Conservation (phyloP, 306 rosid species). For the Rosa rugosa region DNA sequence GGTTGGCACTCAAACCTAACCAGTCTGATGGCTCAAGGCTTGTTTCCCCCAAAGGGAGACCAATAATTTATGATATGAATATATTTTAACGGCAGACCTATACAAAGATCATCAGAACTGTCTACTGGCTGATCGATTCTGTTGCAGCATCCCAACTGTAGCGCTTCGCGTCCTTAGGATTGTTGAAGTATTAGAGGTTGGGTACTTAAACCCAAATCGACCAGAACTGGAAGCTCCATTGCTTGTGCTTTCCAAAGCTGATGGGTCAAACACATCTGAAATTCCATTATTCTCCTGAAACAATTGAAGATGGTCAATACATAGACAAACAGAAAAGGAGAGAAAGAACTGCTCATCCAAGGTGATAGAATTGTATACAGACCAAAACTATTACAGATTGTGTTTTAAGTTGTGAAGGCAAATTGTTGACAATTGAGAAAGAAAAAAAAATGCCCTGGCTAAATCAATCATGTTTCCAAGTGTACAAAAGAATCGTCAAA, state of each 20-base stretch:
- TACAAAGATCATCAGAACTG: slow-evolving; percentile 17
- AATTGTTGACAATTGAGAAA: neutral
- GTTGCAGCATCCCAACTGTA: slow-evolving; percentile 52
- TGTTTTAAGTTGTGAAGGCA: too few relatives aligned
- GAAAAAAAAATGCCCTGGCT: neutral
- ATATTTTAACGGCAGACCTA: slow-evolving; percentile 13
- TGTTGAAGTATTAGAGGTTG: slow-evolving; percentile 40
- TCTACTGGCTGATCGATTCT: slow-evolving; percentile 45
- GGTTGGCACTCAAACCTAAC: slow-evolving; percentile 10
- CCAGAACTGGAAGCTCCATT: slow-evolving; percentile 51
- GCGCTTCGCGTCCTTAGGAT: slow-evolving; percentile 71
- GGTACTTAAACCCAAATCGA: slow-evolving; percentile 48
- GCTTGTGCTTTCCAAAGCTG: slow-evolving; percentile 29
- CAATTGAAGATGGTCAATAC: slow-evolving; percentile 2
- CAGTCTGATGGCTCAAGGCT: slow-evolving; percentile 12
- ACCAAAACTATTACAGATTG: neutral
- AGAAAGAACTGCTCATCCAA: neutral
- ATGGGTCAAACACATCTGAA: slow-evolving; percentile 35
- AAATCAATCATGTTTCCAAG: neutral
- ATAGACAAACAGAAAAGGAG: neutral
- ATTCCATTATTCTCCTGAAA: slow-evolving; percentile 45
- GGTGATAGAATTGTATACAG: neutral
- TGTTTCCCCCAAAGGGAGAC: slow-evolving; percentile 21
- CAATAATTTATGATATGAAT: slow-evolving; percentile 19
- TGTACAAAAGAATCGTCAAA: neutral